Percentiles rank a stretch among this genome's conserved stretches.
phyloP scores from a whole-genome alignment of 208 protist species.

The Leishmania major region DNA sequence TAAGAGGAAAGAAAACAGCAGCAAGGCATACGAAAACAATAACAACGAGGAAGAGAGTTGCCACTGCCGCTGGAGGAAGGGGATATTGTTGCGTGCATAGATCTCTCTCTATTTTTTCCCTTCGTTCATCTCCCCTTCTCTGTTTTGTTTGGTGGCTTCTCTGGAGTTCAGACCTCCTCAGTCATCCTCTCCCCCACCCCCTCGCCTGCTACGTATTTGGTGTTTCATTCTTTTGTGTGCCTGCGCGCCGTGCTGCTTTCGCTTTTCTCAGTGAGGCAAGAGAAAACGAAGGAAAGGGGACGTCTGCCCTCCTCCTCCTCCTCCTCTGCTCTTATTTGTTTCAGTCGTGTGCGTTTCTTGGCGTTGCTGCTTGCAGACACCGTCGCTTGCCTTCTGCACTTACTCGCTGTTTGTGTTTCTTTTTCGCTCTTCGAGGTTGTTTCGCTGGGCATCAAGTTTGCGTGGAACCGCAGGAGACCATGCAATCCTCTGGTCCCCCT shows the following conservation, averaged over 20 bases:
- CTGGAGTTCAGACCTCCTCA: not conserved
- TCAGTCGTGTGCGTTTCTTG: not conserved
- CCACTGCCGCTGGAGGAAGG: not conserved
- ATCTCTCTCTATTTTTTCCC: not conserved
- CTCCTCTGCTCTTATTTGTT: not conserved
- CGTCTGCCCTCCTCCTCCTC: not conserved
- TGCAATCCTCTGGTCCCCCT: slow-evolving; percentile 11
- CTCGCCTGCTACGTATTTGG: not conserved
- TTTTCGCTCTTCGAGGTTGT: not conserved
- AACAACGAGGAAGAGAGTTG: not conserved
- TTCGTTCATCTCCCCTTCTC: not conserved
- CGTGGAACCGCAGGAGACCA: not conserved
- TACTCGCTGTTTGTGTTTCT: not conserved
- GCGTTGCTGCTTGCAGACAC: not conserved
- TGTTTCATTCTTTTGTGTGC: not conserved
- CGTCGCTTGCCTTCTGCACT: not conserved
- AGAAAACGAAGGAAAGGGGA: not conserved
- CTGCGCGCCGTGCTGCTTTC: not conserved
- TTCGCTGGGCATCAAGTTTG: not conserved
- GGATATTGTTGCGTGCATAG: not conserved
- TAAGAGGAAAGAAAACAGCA: no score
- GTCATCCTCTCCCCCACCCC: not conserved
- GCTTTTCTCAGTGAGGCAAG: not conserved
- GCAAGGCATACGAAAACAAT: no score
- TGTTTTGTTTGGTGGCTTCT: not conserved